phyloP scores from a whole-genome alignment of 2,329 filamentous ascomycete genomes.

The Tolypocladium amazonense region DNA sequence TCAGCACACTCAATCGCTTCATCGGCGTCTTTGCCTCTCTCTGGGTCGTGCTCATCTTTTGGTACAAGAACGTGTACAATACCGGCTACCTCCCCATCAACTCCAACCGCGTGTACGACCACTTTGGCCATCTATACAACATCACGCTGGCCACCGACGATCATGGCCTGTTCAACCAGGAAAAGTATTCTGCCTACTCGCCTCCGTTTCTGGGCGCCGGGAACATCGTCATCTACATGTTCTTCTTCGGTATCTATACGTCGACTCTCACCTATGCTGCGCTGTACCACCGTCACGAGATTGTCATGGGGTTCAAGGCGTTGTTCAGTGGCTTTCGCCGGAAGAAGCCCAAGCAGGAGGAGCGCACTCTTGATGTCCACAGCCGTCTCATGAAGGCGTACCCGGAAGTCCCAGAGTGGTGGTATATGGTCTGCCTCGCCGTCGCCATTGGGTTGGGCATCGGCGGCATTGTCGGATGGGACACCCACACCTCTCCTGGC shows the following conservation, averaged over 20 bases:
- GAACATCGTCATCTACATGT: conserved; percentile 40
- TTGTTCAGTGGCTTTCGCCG: conserved; percentile 33
- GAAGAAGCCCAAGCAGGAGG: conserved; percentile 20
- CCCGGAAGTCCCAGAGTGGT: conserved; percentile 42
- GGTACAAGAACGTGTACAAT: conserved; percentile 49
- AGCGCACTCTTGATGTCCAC: conserved; percentile 33
- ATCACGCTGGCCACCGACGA: conserved; percentile 30
- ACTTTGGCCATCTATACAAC: conserved; percentile 36
- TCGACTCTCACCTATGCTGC: conserved; percentile 38
- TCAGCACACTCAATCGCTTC: conserved; percentile 52
- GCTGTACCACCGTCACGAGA: conserved; percentile 42
- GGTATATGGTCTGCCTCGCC: conserved; percentile 34
- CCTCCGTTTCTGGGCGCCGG: conserved; percentile 39
- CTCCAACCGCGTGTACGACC: conserved; percentile 39
- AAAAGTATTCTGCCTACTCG: conserved; percentile 38
- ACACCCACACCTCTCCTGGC: conserved; percentile 38
- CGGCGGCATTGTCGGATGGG: conserved; percentile 34
- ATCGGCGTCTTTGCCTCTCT: conserved; percentile 44
- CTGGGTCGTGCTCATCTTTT: conserved; percentile 44
- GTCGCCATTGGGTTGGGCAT: conserved; percentile 34
- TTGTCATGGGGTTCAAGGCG: conserved; percentile 36
- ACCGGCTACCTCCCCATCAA: conserved; percentile 44
- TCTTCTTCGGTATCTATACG: conserved; percentile 45
- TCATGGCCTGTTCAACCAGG: conserved; percentile 31
- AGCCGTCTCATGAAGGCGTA: conserved; percentile 37